A percentile compares a stretch with the other conserved stretches of the same genome.
Evolutionary conservation across 306 rosid genomes (phyloP).

Genomic region (Vigna nakashimae): DNA sequence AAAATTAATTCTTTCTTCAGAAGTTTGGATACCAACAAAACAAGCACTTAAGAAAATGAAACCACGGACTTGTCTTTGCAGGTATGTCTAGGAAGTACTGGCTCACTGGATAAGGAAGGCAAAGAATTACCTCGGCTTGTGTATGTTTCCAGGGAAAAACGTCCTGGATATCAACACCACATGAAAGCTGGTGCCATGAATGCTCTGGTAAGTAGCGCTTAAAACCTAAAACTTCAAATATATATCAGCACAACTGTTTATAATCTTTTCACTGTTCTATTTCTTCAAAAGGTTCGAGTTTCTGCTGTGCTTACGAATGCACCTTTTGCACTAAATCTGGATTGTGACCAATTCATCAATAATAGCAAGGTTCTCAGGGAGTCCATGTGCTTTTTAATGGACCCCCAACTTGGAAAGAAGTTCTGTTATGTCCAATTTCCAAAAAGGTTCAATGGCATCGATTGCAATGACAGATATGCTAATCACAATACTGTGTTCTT

Average conservation of each 20-base stretch:
- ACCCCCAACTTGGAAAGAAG: constrained; percentile 82
- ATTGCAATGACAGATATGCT: constrained; percentile 81
- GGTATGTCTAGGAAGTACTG: constrained; percentile 88
- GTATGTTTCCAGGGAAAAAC: constrained; percentile 91
- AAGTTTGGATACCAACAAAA: not conserved
- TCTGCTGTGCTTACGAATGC: constrained; percentile 97
- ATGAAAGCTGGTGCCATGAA: constrained; percentile 97
- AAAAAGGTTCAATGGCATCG: constrained; percentile 87
- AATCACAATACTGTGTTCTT: constrained; percentile 77
- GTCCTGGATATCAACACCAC: constrained; percentile 81
- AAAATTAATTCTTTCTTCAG: constrained; percentile 9
- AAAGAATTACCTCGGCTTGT: constrained; percentile 82
- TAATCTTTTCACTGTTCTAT: constrained; percentile 39
- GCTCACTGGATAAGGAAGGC: constrained; percentile 84
- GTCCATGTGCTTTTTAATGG: constrained; percentile 98
- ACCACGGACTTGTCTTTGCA: constrained; percentile 50
- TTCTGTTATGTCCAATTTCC: constrained; percentile 91
- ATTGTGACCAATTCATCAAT: constrained; percentile 97
- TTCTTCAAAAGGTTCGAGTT: constrained; percentile 76
- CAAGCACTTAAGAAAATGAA: not conserved
- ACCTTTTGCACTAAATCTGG: constrained; percentile 92
- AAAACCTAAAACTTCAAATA: constrained; percentile 11
- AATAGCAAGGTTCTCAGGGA: constrained; percentile 90
- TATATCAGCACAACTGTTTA: constrained; percentile 12
- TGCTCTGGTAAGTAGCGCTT: constrained; percentile 71